Evolutionary conservation across 169 alveolate species (phyloP).

Genomic region (Cryptosporidium ryanae): DNA sequence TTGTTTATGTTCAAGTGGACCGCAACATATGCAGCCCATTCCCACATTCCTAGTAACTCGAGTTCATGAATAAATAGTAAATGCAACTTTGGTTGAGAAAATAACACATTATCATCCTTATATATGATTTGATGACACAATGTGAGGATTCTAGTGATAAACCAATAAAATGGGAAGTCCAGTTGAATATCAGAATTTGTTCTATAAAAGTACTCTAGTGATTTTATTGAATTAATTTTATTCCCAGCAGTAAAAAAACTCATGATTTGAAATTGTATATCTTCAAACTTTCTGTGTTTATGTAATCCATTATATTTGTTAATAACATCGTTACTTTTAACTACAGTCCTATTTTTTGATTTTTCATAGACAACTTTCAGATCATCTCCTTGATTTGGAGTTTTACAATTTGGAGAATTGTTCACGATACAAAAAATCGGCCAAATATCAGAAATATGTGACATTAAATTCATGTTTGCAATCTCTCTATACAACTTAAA

Average conservation of each 20-base stretch:
- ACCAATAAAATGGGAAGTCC: slow-evolving; percentile 21
- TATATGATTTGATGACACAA: neutral
- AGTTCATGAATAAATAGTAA: slow-evolving; percentile 37
- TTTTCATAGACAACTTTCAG: no score
- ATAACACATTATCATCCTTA: neutral
- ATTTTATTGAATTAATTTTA: neutral
- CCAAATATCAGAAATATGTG: neutral
- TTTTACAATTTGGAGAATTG: neutral
- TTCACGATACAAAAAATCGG: neutral
- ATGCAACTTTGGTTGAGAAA: slow-evolving; percentile 10
- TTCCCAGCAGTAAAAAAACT: slow-evolving; percentile 11
- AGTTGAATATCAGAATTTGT: neutral
- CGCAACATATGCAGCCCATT: slow-evolving; percentile 49
- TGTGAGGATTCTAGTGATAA: slow-evolving; percentile 12
- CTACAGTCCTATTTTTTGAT: no score
- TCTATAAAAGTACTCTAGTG: neutral
- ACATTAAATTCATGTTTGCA: slow-evolving; percentile 1
- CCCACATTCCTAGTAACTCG: slow-evolving; percentile 57
- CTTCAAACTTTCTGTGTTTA: slow-evolving; percentile 2
- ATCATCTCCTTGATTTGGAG: neutral
- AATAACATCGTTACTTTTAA: no score
- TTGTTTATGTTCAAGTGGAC: neutral
- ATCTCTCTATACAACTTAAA: slow-evolving; percentile 2
- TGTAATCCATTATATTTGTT: no score
- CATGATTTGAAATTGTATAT: slow-evolving; percentile 29